Base-by-base conservation (phyloP, 257 asterid genomes). In the Salvia miltiorrhiza region DNA sequence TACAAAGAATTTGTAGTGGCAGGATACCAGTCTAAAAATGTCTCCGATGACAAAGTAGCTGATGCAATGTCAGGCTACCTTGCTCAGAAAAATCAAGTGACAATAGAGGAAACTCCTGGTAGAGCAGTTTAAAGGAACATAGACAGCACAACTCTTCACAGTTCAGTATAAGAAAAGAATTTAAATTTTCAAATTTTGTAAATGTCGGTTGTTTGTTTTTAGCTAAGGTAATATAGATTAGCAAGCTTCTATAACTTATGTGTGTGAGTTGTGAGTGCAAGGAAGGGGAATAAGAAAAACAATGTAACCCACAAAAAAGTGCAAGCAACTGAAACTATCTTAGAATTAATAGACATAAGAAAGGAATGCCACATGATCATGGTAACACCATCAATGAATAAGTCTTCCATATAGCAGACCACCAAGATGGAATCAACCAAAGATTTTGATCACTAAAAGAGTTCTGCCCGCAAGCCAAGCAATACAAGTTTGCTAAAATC, bases 381-480 rank as follows among this genome's bases (percentile, higher is more conserved):
- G 58, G 37, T n/a, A 69, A 48, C 57, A 33, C 41, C 40, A 43
- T 19, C 9, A n/a, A 57, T 32, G 0, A 52, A 28, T 21, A 52
- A 68, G 57, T 52, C 33, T 45, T 60, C 53, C 40, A 57, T 53
- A 24, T 33, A 44, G 69, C 60, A 45, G 70, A 63, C 63, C 28
- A 65, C 45, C 70, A 47, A 28, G 65, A 45, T 39, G 55, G 75
- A 59, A 67, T 53, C 53, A 76, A 70, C 56, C 35, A 35, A 72
- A 35, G 24, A 57, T 19, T 71, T 73, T 68, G 62, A 72, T 69
- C 28, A 35, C n/a, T 64, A 76, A 49, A 68, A 20, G 63, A 60
- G 72, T 13, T 49, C 44, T 9, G 39, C 35, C 57, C 28, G 52
- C 37, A 65, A 30, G 54, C 47, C 21, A 48, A 71, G n/a, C 2